Evolutionary conservation across 2,329 filamentous ascomycete genomes (phyloP), one percentile per base, ranked within the genome.

Genomic region (Beauveria rudraprayagi): DNA sequence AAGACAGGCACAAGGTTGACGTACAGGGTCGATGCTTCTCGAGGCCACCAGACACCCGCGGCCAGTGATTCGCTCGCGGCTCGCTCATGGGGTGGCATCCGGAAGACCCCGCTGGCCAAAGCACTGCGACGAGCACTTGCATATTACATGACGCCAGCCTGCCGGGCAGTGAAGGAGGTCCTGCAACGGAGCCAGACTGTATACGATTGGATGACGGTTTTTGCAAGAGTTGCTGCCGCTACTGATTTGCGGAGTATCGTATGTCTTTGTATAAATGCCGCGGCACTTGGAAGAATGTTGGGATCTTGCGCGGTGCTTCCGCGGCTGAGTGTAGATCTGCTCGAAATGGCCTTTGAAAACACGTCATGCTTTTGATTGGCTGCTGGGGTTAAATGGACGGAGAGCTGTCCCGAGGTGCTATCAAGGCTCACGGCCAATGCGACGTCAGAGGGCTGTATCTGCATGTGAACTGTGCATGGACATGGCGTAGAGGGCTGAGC

Each of bases 401-500:
- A n/a, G n/a, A 43, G 30, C 22, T 14, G 16, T 47, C 22, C 17
- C 22, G 7, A 28, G 16, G 19, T 44, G 17, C 14, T 41, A 43
- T 59, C 56, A 34, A 30, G 30, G 17, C 56, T 43, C 37, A 10
- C 22, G 24, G 26, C 22, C 22, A 43, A 47, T 51, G 46, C 56
- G 56, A 58, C 56, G 56, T 48, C 46, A 58, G 56, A 58, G 56
- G 56, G 56, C 56, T 58, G 56, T 37, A 59, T 59, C 56, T 59
- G 37, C 56, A 59, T 59, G 56, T 52, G 56, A 59, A 59, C 37
- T 19, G 34, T 52, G 47, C 56, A 59, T 59, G 24, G 24, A 37
- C 46, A 41, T 50, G 44, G 44, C 44, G 55, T 46, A 19, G 43
- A 51, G 11, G 34, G 34, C 56, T 30, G 56, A 24, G 46, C 22